These are phyloP conservation scores for Cucurbita ficifolia DNA, from an alignment of 306 rosid species.

Conservation along the genomic window DNA sequence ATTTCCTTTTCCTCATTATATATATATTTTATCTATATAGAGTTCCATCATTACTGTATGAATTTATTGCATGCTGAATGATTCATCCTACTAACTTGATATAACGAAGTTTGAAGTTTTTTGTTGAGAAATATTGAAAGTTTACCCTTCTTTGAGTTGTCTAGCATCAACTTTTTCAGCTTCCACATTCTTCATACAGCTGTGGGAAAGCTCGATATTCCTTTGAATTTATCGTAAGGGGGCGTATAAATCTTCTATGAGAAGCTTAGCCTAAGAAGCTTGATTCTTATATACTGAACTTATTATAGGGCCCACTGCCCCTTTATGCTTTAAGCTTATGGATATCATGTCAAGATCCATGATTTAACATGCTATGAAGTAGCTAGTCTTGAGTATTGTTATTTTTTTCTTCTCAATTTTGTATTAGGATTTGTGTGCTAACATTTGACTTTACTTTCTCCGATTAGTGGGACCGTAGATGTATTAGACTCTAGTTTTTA, in stretches of 20 bases:
- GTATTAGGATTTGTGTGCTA: background rate
- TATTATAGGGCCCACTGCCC: background rate
- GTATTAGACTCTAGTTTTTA: background rate
- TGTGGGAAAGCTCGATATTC: background rate
- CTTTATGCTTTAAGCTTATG: background rate
- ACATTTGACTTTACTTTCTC: background rate
- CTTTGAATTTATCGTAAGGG: background rate
- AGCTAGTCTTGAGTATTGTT: background rate
- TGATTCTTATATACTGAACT: background rate
- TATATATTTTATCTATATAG: background rate
- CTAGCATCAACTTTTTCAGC: background rate
- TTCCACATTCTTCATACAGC: background rate
- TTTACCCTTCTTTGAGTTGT: background rate
- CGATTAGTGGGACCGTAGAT: background rate
- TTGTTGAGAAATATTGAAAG: background rate
- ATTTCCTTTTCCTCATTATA: slow-evolving; percentile 1
- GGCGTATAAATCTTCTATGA: background rate
- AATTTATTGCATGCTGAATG: slow-evolving; percentile 2
- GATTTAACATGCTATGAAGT: background rate
- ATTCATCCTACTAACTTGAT: background rate
- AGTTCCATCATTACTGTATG: background rate
- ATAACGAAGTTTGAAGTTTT: background rate
- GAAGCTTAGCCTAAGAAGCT: background rate
- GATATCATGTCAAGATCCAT: background rate
- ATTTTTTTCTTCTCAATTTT: background rate